Evolutionary conservation across 352 stramenopile genomes (phyloP).

Genomic region (Pythium diclinum): DNA sequence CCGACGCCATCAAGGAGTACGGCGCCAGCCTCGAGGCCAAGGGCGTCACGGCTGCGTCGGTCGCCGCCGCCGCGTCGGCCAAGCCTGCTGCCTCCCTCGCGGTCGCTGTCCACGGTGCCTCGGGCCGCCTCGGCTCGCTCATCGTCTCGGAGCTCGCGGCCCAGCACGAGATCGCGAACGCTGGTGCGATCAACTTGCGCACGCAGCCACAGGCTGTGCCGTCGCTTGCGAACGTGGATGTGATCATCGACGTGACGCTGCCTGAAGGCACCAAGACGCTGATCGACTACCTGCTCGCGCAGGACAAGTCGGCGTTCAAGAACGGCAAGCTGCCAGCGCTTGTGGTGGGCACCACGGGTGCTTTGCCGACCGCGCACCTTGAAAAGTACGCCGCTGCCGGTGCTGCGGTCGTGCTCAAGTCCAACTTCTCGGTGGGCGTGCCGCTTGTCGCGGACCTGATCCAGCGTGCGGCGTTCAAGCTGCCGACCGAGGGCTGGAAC

Average conservation of each 20-base stretch:
- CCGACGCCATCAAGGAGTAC: constrained; percentile 69
- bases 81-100: constrained; percentile 28
- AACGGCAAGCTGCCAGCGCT: constrained; percentile 66
- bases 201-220: constrained; percentile 32
- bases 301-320: constrained; percentile 55
- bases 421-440: constrained; percentile 84
- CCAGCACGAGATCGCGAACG: constrained; percentile 42
- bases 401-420: constrained; percentile 65
- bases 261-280: constrained; percentile 69
- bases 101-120: constrained; percentile 69
- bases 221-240: constrained; percentile 47
- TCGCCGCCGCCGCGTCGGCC: constrained; percentile 23
- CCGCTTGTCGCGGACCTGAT: constrained; percentile 73
- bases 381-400: constrained; percentile 55
- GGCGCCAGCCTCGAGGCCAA: constrained; percentile 35
- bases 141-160: constrained; percentile 66
- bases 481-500: constrained; percentile 72
- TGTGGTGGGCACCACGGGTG: constrained; percentile 73
- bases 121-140: constrained; percentile 63
- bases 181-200: constrained; percentile 61
- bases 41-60: constrained; percentile 19
- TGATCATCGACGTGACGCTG: constrained; percentile 78
- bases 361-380: constrained; percentile 50
- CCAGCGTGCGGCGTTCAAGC: constrained; percentile 68
- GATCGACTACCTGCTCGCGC: constrained; percentile 49